phyloP scores from a whole-genome alignment of 2,329 filamentous ascomycete species.

The Colletotrichum sp. region DNA sequence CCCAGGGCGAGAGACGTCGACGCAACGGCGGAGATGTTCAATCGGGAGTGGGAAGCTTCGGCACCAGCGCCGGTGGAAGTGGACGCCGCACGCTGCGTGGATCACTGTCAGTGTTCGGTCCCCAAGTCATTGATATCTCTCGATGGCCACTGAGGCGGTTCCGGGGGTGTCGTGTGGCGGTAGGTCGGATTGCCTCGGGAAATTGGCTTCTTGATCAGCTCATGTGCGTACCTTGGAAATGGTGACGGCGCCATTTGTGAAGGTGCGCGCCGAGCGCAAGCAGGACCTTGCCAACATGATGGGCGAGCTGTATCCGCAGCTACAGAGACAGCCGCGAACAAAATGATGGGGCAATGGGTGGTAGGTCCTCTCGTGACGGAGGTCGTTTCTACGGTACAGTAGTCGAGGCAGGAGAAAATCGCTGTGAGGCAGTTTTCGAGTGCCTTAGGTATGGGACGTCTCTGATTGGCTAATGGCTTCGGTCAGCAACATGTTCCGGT shows the following conservation, averaged over 20 bases:
- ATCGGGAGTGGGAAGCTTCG: slow-evolving; percentile 74
- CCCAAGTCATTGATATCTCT: slow-evolving; percentile 21
- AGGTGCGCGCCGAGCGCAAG: slow-evolving; percentile 85
- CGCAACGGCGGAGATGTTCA: slow-evolving; percentile 85
- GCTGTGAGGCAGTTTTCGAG: slow-evolving; percentile 22
- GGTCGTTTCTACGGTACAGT: slow-evolving; percentile 19
- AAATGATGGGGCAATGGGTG: slow-evolving; percentile 41
- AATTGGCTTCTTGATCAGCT: slow-evolving; percentile 37
- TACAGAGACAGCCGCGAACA: slow-evolving; percentile 35
- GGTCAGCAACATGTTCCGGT: slow-evolving; percentile 18
- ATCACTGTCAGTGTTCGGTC: slow-evolving; percentile 41
- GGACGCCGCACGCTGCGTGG: slow-evolving; percentile 67
- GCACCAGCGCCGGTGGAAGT: slow-evolving; percentile 76
- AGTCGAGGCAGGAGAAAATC: slow-evolving; percentile 21
- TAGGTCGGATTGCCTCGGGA: slow-evolving; percentile 37
- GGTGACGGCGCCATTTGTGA: slow-evolving; percentile 77
- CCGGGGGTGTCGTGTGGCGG: slow-evolving; percentile 10
- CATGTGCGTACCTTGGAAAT: slow-evolving; percentile 73
- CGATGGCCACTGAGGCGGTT: slow-evolving; percentile 21
- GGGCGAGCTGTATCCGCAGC: slow-evolving; percentile 51
- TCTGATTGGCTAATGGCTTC: slow-evolving; percentile 15
- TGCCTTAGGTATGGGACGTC: slow-evolving; percentile 19
- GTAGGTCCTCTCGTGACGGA: slow-evolving; percentile 24
- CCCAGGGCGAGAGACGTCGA: slow-evolving; percentile 87
- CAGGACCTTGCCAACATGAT: slow-evolving; percentile 94